Conservation (phyloP, 768 basidiomycete species). For the Leccinum barrowsii region DNA sequence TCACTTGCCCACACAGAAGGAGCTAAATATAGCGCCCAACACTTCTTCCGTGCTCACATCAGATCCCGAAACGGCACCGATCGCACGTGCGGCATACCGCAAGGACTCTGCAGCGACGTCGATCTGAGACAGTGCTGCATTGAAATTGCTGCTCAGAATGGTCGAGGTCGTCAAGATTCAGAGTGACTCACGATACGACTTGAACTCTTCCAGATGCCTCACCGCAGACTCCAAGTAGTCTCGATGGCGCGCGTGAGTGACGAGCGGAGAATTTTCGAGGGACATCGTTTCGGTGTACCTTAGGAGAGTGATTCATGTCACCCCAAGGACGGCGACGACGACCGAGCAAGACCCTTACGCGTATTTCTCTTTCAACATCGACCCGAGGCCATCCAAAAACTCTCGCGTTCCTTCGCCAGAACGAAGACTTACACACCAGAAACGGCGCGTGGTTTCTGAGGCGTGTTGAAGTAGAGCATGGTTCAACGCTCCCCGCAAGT, state of each 20-base stretch:
- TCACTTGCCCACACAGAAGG: constrained; percentile 89
- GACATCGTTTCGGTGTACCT: constrained; percentile 24
- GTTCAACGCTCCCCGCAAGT: constrained; percentile 19
- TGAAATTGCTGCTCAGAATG: constrained; percentile 2
- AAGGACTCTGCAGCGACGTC: constrained; percentile 86
- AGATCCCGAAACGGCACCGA: constrained; percentile 80
- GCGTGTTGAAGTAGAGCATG: constrained; percentile 9
- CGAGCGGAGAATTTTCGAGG: constrained; percentile 44
- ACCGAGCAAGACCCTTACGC: constrained; percentile 10
- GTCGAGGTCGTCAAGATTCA: not conserved
- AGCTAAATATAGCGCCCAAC: constrained; percentile 75
- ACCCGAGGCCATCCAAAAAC: constrained; percentile 60
- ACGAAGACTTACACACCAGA: constrained; percentile 65
- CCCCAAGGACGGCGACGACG: not conserved
- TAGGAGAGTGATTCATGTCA: not conserved
- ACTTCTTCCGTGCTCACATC: constrained; percentile 78
- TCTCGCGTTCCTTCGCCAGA: constrained; percentile 52
- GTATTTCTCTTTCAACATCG: constrained; percentile 37
- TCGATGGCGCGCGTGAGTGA: constrained; percentile 80
- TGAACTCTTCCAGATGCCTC: constrained; percentile 32
- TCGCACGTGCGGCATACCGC: constrained; percentile 76
- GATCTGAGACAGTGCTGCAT: constrained; percentile 61
- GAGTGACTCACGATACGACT: constrained; percentile 26
- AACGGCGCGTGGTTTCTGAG: not conserved
- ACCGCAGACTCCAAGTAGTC: constrained; percentile 67